Conservation (phyloP, 306 rosid species). For the Betula pendula region DNA sequence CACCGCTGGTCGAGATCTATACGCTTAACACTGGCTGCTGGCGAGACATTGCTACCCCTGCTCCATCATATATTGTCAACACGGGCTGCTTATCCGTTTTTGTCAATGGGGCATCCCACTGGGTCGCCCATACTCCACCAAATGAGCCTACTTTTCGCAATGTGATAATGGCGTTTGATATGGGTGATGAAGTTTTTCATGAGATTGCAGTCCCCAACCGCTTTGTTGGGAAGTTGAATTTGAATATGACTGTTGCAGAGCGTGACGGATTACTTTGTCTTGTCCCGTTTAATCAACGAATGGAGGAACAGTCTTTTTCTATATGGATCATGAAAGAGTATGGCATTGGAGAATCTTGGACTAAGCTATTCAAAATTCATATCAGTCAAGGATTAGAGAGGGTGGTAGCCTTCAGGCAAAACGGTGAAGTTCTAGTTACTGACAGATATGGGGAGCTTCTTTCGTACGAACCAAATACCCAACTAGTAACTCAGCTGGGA, state of each 20-base stretch:
- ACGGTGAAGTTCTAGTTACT: slow-evolving; percentile 11
- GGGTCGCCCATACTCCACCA: not conserved
- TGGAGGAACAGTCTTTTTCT: not conserved
- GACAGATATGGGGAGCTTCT: slow-evolving; percentile 5
- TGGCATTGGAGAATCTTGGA: slow-evolving; percentile 24
- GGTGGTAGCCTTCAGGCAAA: slow-evolving; percentile 7
- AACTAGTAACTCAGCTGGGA: not conserved
- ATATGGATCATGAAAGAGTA: slow-evolving; percentile 23
- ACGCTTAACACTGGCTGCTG: slow-evolving; percentile 15
- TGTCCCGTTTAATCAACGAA: not conserved
- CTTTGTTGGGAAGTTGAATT: not conserved
- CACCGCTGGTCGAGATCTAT: not conserved
- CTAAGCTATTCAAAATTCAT: slow-evolving; percentile 5
- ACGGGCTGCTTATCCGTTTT: not conserved
- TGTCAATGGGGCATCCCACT: slow-evolving; percentile 20
- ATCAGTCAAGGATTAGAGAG: not conserved
- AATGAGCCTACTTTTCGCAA: not conserved
- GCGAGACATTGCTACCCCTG: slow-evolving; percentile 6
- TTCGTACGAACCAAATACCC: slow-evolving; percentile 1
- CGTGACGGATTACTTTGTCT: not conserved
- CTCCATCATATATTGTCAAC: not conserved
- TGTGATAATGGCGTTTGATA: slow-evolving; percentile 11
- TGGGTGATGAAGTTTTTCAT: slow-evolving; percentile 5
- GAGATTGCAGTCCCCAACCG: slow-evolving; percentile 4
- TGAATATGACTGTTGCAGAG: not conserved